Evolutionary conservation across 768 basidiomycete species (phyloP).

Genomic region (Podaxis carcinomalis): DNA sequence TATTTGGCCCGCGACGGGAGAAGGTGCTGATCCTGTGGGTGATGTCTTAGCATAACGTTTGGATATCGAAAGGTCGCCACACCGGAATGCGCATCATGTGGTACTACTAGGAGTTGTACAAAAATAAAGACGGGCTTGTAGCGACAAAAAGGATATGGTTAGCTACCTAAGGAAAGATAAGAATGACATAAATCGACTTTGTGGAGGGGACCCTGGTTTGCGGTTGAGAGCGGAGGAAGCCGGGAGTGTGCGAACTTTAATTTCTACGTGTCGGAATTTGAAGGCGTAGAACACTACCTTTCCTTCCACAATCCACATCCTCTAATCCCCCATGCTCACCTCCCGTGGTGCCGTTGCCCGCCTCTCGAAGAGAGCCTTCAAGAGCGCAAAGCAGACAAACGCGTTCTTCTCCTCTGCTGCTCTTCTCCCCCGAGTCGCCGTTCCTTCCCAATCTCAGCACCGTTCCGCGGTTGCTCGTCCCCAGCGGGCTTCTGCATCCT

Average conservation of each 20-base stretch:
- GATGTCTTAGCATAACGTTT: not conserved
- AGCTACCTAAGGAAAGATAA: too few relatives aligned
- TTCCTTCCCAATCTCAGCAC: slow-evolving; percentile 38
- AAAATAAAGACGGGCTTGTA: not conserved
- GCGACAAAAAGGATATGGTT: not conserved
- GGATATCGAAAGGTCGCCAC: not conserved
- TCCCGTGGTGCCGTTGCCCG: slow-evolving; percentile 83
- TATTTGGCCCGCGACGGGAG: not conserved
- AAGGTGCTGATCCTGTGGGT: slow-evolving; percentile 2
- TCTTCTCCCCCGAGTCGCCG: slow-evolving; percentile 53
- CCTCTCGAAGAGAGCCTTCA: slow-evolving; percentile 80
- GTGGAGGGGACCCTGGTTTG: not conserved
- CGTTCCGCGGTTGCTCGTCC: slow-evolving; percentile 45
- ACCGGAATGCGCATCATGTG: not conserved
- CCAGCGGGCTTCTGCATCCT: slow-evolving; percentile 40
- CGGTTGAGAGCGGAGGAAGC: slow-evolving; percentile 33
- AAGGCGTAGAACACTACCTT: slow-evolving; percentile 19
- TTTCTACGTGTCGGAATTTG: slow-evolving; percentile 43
- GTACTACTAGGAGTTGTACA: not conserved
- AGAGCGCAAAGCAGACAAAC: slow-evolving; percentile 68
- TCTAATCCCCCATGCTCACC: slow-evolving; percentile 69
- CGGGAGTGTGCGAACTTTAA: slow-evolving; percentile 46
- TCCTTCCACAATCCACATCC: slow-evolving; percentile 23
- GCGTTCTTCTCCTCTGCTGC: slow-evolving; percentile 79
- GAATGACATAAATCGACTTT: not conserved